These are phyloP conservation scores for Xylaria venustula DNA, from an alignment of 495 filamentous ascomycete genomes.

Conservation along the genomic window DNA sequence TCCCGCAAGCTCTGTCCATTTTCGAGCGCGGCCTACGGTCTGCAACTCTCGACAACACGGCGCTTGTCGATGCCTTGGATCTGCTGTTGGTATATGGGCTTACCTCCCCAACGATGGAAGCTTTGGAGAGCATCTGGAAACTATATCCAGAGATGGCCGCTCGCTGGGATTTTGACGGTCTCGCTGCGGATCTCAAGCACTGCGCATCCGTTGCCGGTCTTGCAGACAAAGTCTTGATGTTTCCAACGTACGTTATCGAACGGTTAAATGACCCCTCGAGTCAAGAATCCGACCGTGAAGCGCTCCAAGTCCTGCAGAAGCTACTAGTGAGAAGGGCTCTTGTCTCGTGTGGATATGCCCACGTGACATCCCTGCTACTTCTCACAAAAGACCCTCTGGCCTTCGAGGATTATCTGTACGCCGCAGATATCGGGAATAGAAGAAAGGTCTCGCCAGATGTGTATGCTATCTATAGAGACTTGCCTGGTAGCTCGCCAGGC, in stretches of 20 bases:
- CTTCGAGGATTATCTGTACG: constrained; percentile 32
- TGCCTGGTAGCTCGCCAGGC: constrained; percentile 29
- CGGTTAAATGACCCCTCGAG: constrained; percentile 9
- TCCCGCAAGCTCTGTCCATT: constrained; percentile 19
- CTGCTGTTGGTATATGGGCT: constrained; percentile 22
- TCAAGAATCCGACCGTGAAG: constrained; percentile 10
- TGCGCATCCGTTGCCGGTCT: constrained; percentile 12
- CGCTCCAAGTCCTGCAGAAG: constrained; percentile 23
- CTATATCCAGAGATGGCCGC: constrained; percentile 23
- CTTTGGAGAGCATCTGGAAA: constrained; percentile 20
- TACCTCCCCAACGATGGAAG: constrained; percentile 7
- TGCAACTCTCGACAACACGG: constrained; percentile 1
- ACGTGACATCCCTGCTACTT: constrained; percentile 29
- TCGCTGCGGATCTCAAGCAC: constrained; percentile 17
- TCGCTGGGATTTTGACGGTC: constrained; percentile 20
- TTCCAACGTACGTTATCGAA: constrained; percentile 6
- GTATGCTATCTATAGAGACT: constrained; percentile 36
- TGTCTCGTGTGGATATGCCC: constrained; percentile 17
- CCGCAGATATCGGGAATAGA: constrained; percentile 6
- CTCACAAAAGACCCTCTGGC: constrained; percentile 22
- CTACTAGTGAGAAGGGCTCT: constrained; percentile 28
- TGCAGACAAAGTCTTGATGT: constrained; percentile 22
- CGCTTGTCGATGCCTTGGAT: constrained; percentile 23
- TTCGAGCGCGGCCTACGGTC: constrained; percentile 21
- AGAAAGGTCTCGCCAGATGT: constrained; percentile 25